phyloP scores from a whole-genome alignment of 495 filamentous ascomycete genomes.

The Podospora comata region DNA sequence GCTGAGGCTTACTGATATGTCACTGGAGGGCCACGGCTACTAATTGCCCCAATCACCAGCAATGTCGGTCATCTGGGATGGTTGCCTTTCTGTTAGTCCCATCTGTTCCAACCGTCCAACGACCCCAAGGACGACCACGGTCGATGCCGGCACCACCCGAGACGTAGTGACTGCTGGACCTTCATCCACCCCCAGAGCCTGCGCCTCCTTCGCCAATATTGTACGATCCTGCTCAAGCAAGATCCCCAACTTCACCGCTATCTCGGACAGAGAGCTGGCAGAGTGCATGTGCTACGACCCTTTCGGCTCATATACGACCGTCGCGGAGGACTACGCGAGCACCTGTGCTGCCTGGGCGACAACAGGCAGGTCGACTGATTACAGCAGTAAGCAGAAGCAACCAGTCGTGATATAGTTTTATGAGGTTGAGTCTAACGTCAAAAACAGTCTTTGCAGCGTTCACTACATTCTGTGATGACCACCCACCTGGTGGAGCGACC shows the following conservation, averaged over 20 bases:
- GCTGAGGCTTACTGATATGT: not conserved
- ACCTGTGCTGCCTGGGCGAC: slow-evolving; percentile 22
- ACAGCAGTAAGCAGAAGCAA: slow-evolving; percentile 18
- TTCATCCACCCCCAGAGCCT: not conserved
- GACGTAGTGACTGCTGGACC: not conserved
- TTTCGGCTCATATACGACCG: slow-evolving; percentile 21
- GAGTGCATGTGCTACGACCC: slow-evolving; percentile 12
- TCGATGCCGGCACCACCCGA: not conserved
- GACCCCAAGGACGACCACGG: not conserved
- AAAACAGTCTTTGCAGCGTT: slow-evolving; percentile 21
- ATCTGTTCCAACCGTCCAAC: not conserved
- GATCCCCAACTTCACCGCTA: not conserved
- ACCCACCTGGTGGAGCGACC: not conserved
- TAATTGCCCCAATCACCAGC: not conserved
- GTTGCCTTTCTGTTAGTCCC: not conserved
- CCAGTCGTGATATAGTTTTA: not conserved
- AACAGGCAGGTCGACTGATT: slow-evolving; percentile 18
- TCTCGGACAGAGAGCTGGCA: not conserved
- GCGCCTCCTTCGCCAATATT: slow-evolving; percentile 9
- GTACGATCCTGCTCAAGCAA: slow-evolving; percentile 10
- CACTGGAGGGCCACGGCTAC: not conserved
- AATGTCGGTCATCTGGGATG: not conserved
- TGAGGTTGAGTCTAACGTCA: not conserved
- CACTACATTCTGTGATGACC: slow-evolving; percentile 22
- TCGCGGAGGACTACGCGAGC: slow-evolving; percentile 25